Conservation (phyloP, 2,329 filamentous ascomycete genomes). For the Cladosporium sp. region DNA sequence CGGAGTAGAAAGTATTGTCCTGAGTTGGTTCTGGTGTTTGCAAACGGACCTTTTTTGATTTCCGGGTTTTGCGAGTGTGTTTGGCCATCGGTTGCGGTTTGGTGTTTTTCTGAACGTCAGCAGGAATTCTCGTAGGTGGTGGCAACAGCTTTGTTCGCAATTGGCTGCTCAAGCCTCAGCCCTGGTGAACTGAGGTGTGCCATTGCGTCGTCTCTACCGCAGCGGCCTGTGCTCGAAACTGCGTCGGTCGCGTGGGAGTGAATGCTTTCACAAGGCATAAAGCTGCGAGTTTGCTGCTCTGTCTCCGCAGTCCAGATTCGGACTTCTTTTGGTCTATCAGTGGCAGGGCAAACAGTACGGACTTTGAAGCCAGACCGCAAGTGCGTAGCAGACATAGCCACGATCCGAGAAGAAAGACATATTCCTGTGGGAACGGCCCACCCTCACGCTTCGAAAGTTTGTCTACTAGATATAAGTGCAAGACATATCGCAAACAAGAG, state of each 20-base stretch:
- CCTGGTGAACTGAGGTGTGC: neutral
- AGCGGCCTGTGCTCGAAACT: neutral
- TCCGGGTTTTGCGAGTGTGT: neutral
- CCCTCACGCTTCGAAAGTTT: neutral
- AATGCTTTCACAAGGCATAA: neutral
- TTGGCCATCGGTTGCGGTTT: neutral
- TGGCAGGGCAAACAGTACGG: too few species aligned
- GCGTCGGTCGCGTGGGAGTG: too few species aligned
- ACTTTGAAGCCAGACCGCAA: too few species aligned
- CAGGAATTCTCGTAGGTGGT: neutral
- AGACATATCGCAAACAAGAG: neutral
- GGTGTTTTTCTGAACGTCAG: neutral
- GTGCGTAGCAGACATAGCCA: neutral
- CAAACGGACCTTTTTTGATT: neutral
- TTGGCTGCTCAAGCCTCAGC: neutral
- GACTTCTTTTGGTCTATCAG: too few species aligned
- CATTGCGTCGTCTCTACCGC: neutral
- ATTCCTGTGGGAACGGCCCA: neutral
- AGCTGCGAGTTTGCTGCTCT: neutral
- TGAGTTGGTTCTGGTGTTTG: neutral
- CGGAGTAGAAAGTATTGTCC: conserved; percentile 42
- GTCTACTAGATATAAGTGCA: neutral
- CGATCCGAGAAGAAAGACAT: neutral
- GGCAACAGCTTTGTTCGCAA: neutral
- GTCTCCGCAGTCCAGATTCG: too few species aligned